Percentiles rank a stretch among this genome's conserved stretches.
Conservation (phyloP, 163 green algal species). For the Chlamydomonas reinhardtii region DNA sequence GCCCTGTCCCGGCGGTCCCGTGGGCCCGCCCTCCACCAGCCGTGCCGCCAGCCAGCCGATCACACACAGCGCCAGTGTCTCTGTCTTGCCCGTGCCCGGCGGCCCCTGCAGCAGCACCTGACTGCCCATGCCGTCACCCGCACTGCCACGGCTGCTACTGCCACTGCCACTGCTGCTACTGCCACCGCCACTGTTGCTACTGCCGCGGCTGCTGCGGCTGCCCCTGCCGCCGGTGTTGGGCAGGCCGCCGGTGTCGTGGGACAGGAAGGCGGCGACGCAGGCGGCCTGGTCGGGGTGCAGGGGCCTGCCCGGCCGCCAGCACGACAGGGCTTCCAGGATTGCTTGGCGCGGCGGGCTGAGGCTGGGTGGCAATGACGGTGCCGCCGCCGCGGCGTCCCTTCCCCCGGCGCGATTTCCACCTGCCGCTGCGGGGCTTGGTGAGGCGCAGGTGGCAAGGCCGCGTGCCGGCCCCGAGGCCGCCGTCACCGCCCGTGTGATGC, state of each 20-base stretch:
- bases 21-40: constrained; percentile 20
- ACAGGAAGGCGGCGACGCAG: not conserved
- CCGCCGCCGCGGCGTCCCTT: too few relatives aligned
- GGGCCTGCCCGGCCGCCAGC: not conserved
- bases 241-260: not conserved
- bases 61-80: constrained; percentile 18
- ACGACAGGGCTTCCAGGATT: not conserved
- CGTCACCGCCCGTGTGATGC: too few relatives aligned
- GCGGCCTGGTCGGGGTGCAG: not conserved
- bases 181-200: too few relatives aligned
- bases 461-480: too few relatives aligned
- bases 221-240: too few relatives aligned
- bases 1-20: not conserved
- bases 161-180: too few relatives aligned
- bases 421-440: too few relatives aligned
- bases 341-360: too few relatives aligned
- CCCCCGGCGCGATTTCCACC: too few relatives aligned
- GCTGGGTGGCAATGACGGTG: not conserved
- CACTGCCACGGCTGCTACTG: too few relatives aligned
- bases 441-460: too few relatives aligned
- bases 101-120: constrained; percentile 30
- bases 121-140: not conserved
- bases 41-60: constrained; percentile 14
- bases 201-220: too few relatives aligned
- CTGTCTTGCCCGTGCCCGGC: constrained; percentile 47